Conservation (phyloP, 2,329 filamentous ascomycete species). For the Rutstroemia sp. region DNA sequence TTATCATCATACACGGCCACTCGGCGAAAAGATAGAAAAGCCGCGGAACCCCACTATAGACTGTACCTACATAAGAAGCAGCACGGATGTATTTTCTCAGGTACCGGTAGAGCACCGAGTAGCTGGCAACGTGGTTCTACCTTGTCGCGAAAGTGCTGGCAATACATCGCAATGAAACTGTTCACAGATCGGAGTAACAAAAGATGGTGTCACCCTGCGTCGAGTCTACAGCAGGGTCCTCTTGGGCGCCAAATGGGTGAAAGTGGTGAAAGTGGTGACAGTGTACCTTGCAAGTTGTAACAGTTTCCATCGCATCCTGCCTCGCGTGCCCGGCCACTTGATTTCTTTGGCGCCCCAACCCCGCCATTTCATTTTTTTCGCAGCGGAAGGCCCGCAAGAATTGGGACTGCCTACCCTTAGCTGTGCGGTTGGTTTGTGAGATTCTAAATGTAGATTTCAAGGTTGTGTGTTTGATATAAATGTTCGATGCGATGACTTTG, state of each 20-base stretch:
- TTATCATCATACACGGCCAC: background rate
- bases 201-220: conserved; percentile 3
- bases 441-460: background rate
- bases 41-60: background rate
- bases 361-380: background rate
- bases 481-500: background rate
- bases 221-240: background rate
- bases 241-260: conserved; percentile 1
- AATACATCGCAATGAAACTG: too few relatives aligned
- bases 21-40: conserved; percentile 6
- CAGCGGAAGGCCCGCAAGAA: background rate
- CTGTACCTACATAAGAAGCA: background rate
- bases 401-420: background rate
- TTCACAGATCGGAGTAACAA: background rate
- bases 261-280: too few relatives aligned
- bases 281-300: too few relatives aligned
- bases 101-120: too few relatives aligned
- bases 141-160: too few relatives aligned
- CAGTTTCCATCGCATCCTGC: too few relatives aligned
- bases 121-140: too few relatives aligned
- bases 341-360: conserved; percentile 5
- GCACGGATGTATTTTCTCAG: too few relatives aligned
- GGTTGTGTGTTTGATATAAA: background rate
- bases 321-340: conserved; percentile 1
- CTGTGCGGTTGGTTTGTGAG: background rate